Evolutionary conservation across 179 eudicot genomes (phyloP).

Genomic region (Camellia oleifera): DNA sequence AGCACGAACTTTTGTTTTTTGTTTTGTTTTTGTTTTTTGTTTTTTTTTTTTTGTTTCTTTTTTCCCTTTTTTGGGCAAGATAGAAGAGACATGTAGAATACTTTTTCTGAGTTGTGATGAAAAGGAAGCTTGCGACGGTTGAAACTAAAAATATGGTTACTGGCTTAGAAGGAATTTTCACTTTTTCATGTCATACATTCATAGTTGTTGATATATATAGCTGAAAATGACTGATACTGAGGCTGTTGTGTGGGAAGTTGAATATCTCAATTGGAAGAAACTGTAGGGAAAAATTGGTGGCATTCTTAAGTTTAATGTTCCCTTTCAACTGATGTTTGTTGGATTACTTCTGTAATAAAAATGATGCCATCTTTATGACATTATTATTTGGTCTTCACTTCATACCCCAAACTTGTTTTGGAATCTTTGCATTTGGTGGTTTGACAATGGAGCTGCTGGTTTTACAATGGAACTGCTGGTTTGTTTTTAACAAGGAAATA

Average conservation of each 20-base stretch:
- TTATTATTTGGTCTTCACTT: not conserved
- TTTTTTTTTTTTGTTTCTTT: not conserved
- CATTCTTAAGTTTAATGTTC: not conserved
- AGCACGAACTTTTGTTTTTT: not conserved
- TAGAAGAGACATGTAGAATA: slow-evolving; percentile 22
- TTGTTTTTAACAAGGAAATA: too few species aligned
- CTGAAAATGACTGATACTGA: slow-evolving; percentile 5
- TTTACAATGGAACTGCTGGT: not conserved
- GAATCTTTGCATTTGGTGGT: not conserved
- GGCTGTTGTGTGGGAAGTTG: not conserved
- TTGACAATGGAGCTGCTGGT: not conserved
- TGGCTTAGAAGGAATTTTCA: too few species aligned
- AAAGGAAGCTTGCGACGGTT: slow-evolving; percentile 16
- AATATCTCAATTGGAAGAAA: not conserved
- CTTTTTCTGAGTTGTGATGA: not conserved
- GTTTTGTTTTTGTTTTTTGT: too few species aligned
- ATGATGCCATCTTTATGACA: not conserved
- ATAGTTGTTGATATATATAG: too few species aligned
- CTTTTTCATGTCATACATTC: too few species aligned
- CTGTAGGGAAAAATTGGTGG: not conserved
- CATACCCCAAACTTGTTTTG: not conserved
- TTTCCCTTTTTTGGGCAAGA: not conserved
- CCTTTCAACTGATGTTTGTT: not conserved
- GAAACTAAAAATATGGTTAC: not conserved
- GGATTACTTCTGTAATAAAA: slow-evolving; percentile 2